A percentile compares a stretch with the other conserved stretches of the same genome.
Evolutionary conservation across 345 rosid genomes (phyloP).

Genomic region (Tarenaya hassleriana): DNA sequence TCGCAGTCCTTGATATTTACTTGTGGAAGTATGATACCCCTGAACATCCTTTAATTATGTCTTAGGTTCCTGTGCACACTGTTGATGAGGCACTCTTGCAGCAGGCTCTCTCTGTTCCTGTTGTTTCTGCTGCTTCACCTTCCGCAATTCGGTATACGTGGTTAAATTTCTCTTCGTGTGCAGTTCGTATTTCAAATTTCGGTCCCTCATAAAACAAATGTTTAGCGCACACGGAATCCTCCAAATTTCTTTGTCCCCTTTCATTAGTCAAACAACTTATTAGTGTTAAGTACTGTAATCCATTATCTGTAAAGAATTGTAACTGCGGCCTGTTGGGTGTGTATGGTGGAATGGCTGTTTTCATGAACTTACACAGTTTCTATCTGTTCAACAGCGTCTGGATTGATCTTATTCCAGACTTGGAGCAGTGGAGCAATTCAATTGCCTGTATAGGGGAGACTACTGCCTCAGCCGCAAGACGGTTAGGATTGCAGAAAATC

Average conservation of each 20-base stretch:
- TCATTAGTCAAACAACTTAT: neutral
- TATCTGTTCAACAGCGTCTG: constrained; percentile 55
- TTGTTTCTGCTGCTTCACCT: constrained; percentile 90
- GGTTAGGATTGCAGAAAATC: constrained; percentile 59
- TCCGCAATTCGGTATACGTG: constrained; percentile 57
- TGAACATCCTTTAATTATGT: constrained; percentile 15
- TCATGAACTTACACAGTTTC: constrained; percentile 7
- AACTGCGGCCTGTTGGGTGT: constrained; percentile 4
- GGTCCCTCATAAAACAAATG: neutral
- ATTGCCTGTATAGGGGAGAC: constrained; percentile 96
- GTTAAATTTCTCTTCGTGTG: neutral
- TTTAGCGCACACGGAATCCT: neutral
- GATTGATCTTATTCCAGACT: constrained; percentile 55
- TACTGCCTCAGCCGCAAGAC: constrained; percentile 80
- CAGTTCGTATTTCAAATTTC: no score
- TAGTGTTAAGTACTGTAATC: neutral
- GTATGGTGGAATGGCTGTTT: neutral
- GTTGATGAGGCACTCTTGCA: constrained; percentile 54
- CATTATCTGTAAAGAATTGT: constrained; percentile 1
- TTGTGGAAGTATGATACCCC: constrained; percentile 5
- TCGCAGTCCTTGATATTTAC: constrained; percentile 11
- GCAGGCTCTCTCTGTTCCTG: constrained; percentile 66
- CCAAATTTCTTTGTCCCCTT: neutral
- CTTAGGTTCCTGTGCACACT: constrained; percentile 62
- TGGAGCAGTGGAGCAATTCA: constrained; percentile 48